These are phyloP conservation scores for Geosmithia morbida DNA, from an alignment of 2,329 filamentous ascomycete genomes.

Conservation along the genomic window DNA sequence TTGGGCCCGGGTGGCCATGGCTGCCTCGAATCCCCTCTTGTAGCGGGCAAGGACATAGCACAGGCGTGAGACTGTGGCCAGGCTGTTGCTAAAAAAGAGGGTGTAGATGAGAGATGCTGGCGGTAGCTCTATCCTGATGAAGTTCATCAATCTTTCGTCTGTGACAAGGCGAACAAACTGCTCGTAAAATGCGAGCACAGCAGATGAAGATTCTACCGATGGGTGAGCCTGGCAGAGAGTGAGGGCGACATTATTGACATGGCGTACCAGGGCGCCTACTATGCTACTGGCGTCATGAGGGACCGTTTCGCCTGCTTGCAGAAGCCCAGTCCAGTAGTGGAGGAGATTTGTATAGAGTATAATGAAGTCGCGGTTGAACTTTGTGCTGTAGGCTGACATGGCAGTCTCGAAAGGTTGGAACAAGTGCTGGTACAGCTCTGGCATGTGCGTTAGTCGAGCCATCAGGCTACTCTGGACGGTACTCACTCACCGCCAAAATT, in stretches of 20 bases:
- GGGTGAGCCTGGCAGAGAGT: conserved; percentile 41
- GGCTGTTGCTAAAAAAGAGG: conserved; percentile 51
- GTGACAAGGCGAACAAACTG: conserved; percentile 41
- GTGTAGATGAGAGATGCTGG: conserved; percentile 54
- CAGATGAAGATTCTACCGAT: conserved; percentile 29
- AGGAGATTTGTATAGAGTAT: conserved; percentile 54
- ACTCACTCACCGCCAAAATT: conserved; percentile 36
- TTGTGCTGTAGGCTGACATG: conserved; percentile 30
- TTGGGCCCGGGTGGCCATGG: conserved; percentile 29
- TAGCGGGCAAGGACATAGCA: conserved; percentile 57
- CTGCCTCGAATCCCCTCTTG: conserved; percentile 58
- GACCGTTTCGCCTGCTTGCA: conserved; percentile 24
- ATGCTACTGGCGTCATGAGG: conserved; percentile 19
- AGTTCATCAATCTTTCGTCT: conserved; percentile 30
- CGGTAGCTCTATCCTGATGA: conserved; percentile 54
- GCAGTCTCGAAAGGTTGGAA: conserved; percentile 36
- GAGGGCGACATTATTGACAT: conserved; percentile 41
- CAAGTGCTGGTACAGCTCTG: conserved; percentile 35
- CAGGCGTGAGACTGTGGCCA: conserved; percentile 51
- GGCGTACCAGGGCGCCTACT: conserved; percentile 26
- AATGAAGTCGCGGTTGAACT: conserved; percentile 46
- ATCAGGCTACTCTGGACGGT: background rate
- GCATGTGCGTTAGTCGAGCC: conserved; percentile 3
- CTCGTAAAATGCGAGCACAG: conserved; percentile 58
- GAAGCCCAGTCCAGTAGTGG: conserved; percentile 36